Percentiles rank a stretch among this genome's conserved stretches.
Evolutionary conservation across 78 protist species (phyloP).

Genomic region (Reticulomyxa filosa): DNA sequence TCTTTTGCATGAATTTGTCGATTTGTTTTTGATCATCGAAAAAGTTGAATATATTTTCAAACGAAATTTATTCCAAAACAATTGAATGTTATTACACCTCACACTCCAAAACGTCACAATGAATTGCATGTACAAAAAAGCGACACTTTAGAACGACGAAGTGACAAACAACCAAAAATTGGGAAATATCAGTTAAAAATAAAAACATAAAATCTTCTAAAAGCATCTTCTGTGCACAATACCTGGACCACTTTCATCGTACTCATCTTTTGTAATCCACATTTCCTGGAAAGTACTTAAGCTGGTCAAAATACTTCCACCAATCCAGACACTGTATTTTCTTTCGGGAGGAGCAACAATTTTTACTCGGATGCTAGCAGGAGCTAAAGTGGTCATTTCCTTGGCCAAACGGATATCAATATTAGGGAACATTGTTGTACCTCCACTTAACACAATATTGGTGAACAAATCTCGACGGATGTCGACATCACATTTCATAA

Average conservation of each 20-base stretch:
- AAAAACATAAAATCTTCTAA: too few species aligned
- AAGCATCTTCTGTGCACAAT: slow-evolving; percentile 50
- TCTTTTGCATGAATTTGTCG: too few species aligned
- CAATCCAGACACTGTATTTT: slow-evolving; percentile 53
- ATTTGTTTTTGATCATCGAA: too few species aligned
- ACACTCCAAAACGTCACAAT: too few species aligned
- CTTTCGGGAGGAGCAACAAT: slow-evolving; percentile 53
- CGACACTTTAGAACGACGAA: too few species aligned
- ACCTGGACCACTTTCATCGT: slow-evolving; percentile 49
- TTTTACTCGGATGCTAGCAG: slow-evolving; percentile 31
- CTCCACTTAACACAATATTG: slow-evolving; percentile 80
- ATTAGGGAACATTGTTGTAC: slow-evolving; percentile 73
- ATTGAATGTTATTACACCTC: too few species aligned
- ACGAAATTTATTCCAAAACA: too few species aligned
- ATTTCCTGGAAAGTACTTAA: slow-evolving; percentile 55
- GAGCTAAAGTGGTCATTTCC: slow-evolving; percentile 44
- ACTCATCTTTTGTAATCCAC: slow-evolving; percentile 57
- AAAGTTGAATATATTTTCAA: too few species aligned
- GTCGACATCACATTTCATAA: slow-evolving; percentile 68
- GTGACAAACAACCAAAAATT: too few species aligned
- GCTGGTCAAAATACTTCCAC: slow-evolving; percentile 62
- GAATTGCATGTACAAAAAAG: too few species aligned
- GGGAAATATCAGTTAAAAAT: too few species aligned
- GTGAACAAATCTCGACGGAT: slow-evolving; percentile 66
- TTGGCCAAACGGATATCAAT: slow-evolving; percentile 60